Conservation (phyloP, 1,139 yeast species). For the Lodderomyces elongisporus region DNA sequence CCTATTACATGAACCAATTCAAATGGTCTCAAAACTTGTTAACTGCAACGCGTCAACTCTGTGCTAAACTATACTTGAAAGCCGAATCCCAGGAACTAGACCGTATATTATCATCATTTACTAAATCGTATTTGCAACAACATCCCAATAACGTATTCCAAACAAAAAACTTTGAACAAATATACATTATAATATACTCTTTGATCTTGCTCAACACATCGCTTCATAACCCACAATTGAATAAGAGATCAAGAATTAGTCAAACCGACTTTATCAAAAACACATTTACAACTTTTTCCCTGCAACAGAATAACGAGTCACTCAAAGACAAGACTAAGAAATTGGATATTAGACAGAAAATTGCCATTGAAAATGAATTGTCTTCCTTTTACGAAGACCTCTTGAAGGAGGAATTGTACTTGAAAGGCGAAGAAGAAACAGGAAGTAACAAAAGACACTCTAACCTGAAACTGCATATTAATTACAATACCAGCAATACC, state of each 20-base stretch:
- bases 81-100: conserved; percentile 87
- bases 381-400: conserved; percentile 39
- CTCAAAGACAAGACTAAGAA: conserved; percentile 9
- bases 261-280: conserved; percentile 52
- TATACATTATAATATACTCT: conserved; percentile 71
- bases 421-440: conserved; percentile 21
- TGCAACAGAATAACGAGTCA: conserved; percentile 28
- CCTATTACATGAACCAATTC: conserved; percentile 44
- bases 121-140: conserved; percentile 60
- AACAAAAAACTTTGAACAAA: conserved; percentile 52
- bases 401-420: conserved; percentile 33
- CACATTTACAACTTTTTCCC: conserved; percentile 44
- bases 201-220: conserved; percentile 70
- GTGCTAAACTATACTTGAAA: conserved; percentile 62
- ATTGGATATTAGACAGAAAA: conserved; percentile 36
- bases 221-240: conserved; percentile 49
- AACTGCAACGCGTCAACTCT: conserved; percentile 53
- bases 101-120: conserved; percentile 62
- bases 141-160: conserved; percentile 47
- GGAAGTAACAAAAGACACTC: no score
- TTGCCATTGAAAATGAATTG: conserved; percentile 41
- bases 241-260: conserved; percentile 36
- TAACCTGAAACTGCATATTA: no score
- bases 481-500: not conserved
- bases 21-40: conserved; percentile 49